Base-by-base conservation (phyloP, 2,329 filamentous ascomycete genomes). In the Alternaria longipes region DNA sequence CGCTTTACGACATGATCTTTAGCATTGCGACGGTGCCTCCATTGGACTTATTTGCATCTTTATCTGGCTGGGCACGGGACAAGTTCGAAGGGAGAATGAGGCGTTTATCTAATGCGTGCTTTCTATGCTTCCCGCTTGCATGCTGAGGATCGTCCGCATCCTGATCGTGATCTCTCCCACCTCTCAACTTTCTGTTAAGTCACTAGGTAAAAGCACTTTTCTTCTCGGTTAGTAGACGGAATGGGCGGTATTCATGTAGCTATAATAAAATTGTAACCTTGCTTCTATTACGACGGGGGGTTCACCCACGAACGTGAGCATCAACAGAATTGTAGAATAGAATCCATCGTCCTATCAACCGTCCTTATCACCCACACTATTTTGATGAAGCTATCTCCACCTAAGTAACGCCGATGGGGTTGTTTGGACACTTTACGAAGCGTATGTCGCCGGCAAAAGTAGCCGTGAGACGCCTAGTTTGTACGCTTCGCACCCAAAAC, bases 1-100 rank as follows among this genome's bases (percentile, higher is more conserved):
- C 51, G 66, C 53, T 57, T 71, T 47, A 69, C 41, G 68, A 73
- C 20, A 59, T 55, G 47, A 65, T 56, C 64, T 55, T 67, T 55
- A 69, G 69, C 69, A 73, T 73, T 69, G 72, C 72, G 70, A 69
- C 57, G 70, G 70, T 71, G 70, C 68, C 47, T 24, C 59, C 59
- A 56, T 42, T 59, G 36, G 62, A 53, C 42, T 46, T 60, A 47
- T 40, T 60, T 66, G 60, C 66, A 62, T 62, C 40, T 62, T 54
- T 54, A 53, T 45, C 50, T 57, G 34, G 51, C 44, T 38, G 54
- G 61, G 42, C 42, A 56, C 28, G 38, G 40, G 54, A 34, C 46
- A 50, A 55, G 36, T 34, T 30, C 28, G 41, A 50, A 44, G 38
- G 55, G 52, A 24, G 11, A 8, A 46, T 49, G 56, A 57, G 55